Base-by-base conservation (phyloP, 192 early-diverging fungal species). In the Powellomyces hirtus region DNA sequence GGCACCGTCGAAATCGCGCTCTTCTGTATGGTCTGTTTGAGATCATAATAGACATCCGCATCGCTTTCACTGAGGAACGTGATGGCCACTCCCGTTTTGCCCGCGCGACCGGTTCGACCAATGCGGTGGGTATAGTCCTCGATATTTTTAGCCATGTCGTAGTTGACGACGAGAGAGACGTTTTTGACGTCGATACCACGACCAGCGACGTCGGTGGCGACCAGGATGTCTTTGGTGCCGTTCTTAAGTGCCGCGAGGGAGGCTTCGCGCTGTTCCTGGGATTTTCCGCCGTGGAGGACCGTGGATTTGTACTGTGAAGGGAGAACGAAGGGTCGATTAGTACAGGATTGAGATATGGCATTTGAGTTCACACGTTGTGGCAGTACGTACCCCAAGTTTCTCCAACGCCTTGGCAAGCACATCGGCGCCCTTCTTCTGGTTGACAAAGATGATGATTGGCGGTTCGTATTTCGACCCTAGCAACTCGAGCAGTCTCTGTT, bases 121-220 rank as follows among this genome's bases (percentile, higher is more conserved):
- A 98, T 98, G 62, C 97, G 86, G 83, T 99, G 97, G 31, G 95
- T 99, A 73, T 99, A 99, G 64, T 92, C 91, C 87, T 98, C 95
- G 78, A 99, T 96, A 62, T 89, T 92, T 76, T 96, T 97, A 42
- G 95, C 90, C 96, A 99, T 99, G 65, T 98, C 94, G 76, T 88
- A 98, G 76, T 99, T 99, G 45, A 99, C 74, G 4, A 99, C 97
- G 51, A 98, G 74, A 3, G 92, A 94, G 20, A 99, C 94, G 70
- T 99, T 90, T 71, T 97, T 94, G 66, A 99, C 87, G 80, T 99
- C 97, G 72, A 99, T 96, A 84, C 97, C 97, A 76, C 97, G 93
- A 37, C 94, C 95, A 37, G 96, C 97, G 20, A 99, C 97, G 80
- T 99, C 96, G 0, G 96, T 99, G 11, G 97, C 97, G 50, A 99